These are phyloP conservation scores for Chlamydomonas schloesseri DNA, from an alignment of 139 green algal species.

Conservation along the genomic window DNA sequence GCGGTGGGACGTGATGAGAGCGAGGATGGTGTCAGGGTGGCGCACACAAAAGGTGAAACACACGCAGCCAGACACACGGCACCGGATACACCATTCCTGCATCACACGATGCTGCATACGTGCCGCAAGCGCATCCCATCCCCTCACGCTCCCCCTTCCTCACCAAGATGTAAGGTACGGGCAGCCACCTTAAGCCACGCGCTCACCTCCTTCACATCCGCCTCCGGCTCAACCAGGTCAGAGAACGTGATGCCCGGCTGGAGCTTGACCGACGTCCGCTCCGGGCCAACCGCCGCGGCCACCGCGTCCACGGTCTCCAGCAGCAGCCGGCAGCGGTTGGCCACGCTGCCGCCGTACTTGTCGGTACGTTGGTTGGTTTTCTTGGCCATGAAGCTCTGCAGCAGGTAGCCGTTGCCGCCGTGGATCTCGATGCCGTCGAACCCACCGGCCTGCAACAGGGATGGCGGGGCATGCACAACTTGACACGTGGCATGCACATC, in stretches of 20 bases:
- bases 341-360: slow-evolving; percentile 44
- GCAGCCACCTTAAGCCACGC: too few relatives aligned
- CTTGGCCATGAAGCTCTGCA: slow-evolving; percentile 56
- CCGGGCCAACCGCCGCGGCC: slow-evolving; percentile 42
- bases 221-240: slow-evolving; percentile 53
- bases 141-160: too few relatives aligned
- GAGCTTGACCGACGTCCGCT: slow-evolving; percentile 52
- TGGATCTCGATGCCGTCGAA: slow-evolving; percentile 72
- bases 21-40: background rate
- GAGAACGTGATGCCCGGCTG: slow-evolving; percentile 58
- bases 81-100: background rate
- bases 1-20: too few relatives aligned
- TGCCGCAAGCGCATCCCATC: too few relatives aligned
- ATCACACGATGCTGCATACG: too few relatives aligned
- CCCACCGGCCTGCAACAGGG: slow-evolving; percentile 39
- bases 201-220: slow-evolving; percentile 35
- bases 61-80: too few relatives aligned
- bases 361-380: slow-evolving; percentile 43
- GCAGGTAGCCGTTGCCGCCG: slow-evolving; percentile 63
- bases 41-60: too few relatives aligned
- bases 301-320: slow-evolving; percentile 52
- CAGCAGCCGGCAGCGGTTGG: slow-evolving; percentile 41
- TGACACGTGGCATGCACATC: too few relatives aligned
- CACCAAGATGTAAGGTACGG: too few relatives aligned
- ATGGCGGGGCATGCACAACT: background rate